Base-by-base conservation (phyloP, 2,329 filamentous ascomycete genomes). In the Fusarium sp. region DNA sequence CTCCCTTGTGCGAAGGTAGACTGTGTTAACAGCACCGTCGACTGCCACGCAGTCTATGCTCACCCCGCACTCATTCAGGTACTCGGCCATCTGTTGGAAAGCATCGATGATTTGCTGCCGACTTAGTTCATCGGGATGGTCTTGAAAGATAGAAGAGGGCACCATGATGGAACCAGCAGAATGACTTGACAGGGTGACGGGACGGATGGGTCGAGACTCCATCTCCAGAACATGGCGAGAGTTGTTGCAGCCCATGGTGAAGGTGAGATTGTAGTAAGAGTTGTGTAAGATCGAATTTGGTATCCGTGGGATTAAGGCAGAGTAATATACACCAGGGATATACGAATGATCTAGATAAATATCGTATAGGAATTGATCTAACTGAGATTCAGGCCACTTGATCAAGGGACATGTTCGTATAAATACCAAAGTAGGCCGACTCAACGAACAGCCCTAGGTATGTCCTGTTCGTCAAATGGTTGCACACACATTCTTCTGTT, bases 11-110 rank as follows among this genome's bases (percentile, higher is more conserved):
- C 54, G 46, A 14, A 74, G 61, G 39, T 67, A 69, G 13, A 74
- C 40, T 5, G 67, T 65, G 49, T 74, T 71, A 39, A 74, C 71
- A 8, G 65, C 69, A n/a, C 72, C 69, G 15, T 69, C 72, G 3
- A 71, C 61, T 6, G 61, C 51, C 22, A 72, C 67, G 11, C 70
- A 66, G 1, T 44, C 60, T 20, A 66, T 36, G 13, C 48, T 48
- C 11, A 62, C 52, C 14, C 63, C 58, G 28, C 52, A 61, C n/a
- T 72, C 53, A 46, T 72, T 66, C 3, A 72, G 18, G 33, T 71
- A 72, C 20, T 72, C 67, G 34, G 63, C 69, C 63, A 72, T 71
- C 14, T 71, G 60, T 22, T 59, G 55, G 17, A 72, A 71, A 13
- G 69, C 69, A 18, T 56, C 20, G 33, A 48, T 49, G 51, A 72